These are phyloP conservation scores for Acer campestre DNA, from an alignment of 345 rosid species.

Conservation along the genomic window DNA sequence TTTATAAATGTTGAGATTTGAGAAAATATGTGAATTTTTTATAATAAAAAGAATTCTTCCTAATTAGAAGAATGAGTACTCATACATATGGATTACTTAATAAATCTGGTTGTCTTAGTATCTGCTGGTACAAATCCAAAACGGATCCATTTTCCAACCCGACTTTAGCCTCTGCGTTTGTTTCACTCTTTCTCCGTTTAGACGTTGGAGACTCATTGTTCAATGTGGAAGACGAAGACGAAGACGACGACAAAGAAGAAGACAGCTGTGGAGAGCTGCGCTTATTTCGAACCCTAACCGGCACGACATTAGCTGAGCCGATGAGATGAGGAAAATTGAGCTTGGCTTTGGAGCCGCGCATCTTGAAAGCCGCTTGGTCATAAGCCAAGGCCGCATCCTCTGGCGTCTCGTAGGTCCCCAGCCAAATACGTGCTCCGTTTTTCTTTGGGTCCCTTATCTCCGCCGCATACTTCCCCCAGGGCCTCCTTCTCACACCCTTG, in stretches of 20 bases:
- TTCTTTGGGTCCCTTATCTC: slow-evolving; percentile 52
- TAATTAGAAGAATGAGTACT: not conserved
- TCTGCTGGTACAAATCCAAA: not conserved
- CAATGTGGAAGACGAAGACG: not conserved
- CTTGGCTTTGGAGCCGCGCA: slow-evolving; percentile 58
- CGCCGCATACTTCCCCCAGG: slow-evolving; percentile 72
- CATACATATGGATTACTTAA: too few relatives aligned
- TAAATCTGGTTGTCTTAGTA: not conserved
- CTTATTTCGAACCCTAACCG: slow-evolving; percentile 47
- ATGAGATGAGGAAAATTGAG: slow-evolving; percentile 61
- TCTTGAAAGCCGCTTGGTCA: slow-evolving; percentile 57
- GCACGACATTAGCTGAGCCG: slow-evolving; percentile 38
- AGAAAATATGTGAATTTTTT: too few relatives aligned
- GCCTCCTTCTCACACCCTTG: slow-evolving; percentile 44
- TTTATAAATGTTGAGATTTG: too few relatives aligned
- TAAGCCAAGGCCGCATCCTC: slow-evolving; percentile 51
- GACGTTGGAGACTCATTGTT: not conserved
- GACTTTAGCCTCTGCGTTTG: not conserved
- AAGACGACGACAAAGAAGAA: not conserved
- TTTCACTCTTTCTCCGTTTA: slow-evolving; percentile 2
- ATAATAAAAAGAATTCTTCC: too few relatives aligned
- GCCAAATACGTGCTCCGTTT: slow-evolving; percentile 24
- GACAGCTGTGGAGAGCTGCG: slow-evolving; percentile 34
- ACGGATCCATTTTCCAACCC: not conserved
- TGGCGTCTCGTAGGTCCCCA: slow-evolving; percentile 24